Conservation (phyloP, 306 rosid genomes). For the Casuarina glauca region DNA sequence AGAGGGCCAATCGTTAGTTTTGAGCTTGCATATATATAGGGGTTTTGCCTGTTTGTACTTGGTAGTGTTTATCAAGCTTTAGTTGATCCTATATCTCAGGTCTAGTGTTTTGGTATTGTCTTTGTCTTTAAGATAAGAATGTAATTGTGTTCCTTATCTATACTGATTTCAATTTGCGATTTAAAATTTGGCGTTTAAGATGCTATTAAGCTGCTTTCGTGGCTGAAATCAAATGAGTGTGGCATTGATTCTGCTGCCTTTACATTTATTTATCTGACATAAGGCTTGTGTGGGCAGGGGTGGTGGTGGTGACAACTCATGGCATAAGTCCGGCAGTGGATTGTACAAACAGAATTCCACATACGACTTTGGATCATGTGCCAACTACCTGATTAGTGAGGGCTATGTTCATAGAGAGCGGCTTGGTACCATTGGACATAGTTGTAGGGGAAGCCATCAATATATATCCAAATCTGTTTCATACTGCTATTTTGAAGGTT, state of each 20-base stretch:
- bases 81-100: neutral
- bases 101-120: neutral
- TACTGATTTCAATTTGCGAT: constrained; percentile 16
- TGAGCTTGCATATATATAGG: neutral
- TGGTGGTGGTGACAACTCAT: constrained; percentile 54
- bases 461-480: constrained; percentile 70
- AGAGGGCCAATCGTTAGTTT: neutral
- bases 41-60: neutral
- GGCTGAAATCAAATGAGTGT: constrained; percentile 10
- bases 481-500: constrained; percentile 83
- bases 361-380: constrained; percentile 74
- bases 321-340: constrained; percentile 83
- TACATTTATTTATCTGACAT: constrained; percentile 13
- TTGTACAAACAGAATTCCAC: constrained; percentile 69
- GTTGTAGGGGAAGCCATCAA: constrained; percentile 80
- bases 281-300: constrained; percentile 59
- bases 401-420: constrained; percentile 58
- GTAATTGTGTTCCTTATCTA: constrained; percentile 11
- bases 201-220: constrained; percentile 4
- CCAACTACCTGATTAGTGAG: constrained; percentile 62
- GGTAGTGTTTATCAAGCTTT: neutral
- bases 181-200: constrained; percentile 6
- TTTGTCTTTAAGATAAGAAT: neutral
- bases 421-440: constrained; percentile 73
- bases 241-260: constrained; percentile 20